A percentile compares a stretch with the other conserved stretches of the same genome.
Evolutionary conservation across 768 basidiomycete species (phyloP).

Genomic region (Xerocomus brunneocitrinus): DNA sequence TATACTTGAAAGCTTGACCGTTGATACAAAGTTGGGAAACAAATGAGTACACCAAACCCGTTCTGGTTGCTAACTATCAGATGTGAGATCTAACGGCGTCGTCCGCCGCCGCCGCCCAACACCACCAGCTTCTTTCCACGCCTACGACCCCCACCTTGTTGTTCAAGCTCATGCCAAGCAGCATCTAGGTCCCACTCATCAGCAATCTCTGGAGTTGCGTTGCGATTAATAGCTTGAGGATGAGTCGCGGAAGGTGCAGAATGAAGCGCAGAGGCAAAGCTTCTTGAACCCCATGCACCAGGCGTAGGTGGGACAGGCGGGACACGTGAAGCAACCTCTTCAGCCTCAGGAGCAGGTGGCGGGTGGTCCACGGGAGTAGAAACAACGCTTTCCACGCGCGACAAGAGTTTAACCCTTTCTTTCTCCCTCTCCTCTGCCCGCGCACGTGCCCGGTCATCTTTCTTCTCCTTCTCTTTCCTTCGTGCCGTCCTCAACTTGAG

Average conservation of each 20-base stretch:
- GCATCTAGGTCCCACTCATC: slow-evolving; percentile 78
- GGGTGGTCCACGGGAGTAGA: slow-evolving; percentile 6
- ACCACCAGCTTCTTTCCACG: slow-evolving; percentile 63
- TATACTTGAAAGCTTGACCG: slow-evolving; percentile 4
- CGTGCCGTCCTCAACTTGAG: slow-evolving; percentile 69
- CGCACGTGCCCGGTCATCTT: slow-evolving; percentile 80
- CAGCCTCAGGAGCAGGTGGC: slow-evolving; percentile 10
- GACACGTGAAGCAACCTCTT: slow-evolving; percentile 9
- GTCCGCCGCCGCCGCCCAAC: slow-evolving; percentile 57
- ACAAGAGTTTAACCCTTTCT: slow-evolving; percentile 43
- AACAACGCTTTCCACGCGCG: slow-evolving; percentile 13
- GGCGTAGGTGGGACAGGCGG: slow-evolving; percentile 18
- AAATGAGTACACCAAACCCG: background rate
- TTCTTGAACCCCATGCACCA: slow-evolving; percentile 76
- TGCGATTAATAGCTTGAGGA: slow-evolving; percentile 31
- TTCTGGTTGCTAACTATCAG: background rate
- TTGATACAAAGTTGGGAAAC: slow-evolving; percentile 12
- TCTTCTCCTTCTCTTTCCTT: slow-evolving; percentile 76
- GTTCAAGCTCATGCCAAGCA: slow-evolving; percentile 80
- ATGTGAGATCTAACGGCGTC: slow-evolving; percentile 34
- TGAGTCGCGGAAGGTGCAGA: slow-evolving; percentile 46
- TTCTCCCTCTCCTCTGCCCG: slow-evolving; percentile 73
- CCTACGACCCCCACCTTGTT: slow-evolving; percentile 52
- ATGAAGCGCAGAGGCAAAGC: slow-evolving; percentile 78
- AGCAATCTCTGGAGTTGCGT: slow-evolving; percentile 27